These are phyloP conservation scores for Phytophthora cryptogea DNA, from an alignment of 352 stramenopile genomes.

Conservation along the genomic window DNA sequence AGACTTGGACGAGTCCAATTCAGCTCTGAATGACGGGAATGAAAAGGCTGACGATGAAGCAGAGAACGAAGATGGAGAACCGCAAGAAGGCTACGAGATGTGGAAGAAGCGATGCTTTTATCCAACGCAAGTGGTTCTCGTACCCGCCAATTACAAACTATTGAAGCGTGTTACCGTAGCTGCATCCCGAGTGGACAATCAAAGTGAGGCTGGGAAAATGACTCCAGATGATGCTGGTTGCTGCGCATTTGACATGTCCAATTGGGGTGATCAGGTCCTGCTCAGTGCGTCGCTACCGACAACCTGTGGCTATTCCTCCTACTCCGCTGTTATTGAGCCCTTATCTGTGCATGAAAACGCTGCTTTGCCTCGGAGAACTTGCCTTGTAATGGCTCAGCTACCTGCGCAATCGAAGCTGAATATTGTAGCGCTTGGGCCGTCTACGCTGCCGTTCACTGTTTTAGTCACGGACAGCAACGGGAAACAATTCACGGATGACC, in stretches of 20 bases:
- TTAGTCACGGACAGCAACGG: constrained; percentile 8
- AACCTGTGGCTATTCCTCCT: constrained; percentile 34
- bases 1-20: not conserved
- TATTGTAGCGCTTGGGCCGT: constrained; percentile 13
- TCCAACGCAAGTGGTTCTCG: constrained; percentile 40
- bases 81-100: constrained; percentile 4
- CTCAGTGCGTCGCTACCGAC: constrained; percentile 26
- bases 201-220: constrained; percentile 34
- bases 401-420: constrained; percentile 16
- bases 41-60: not conserved
- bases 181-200: constrained; percentile 43
- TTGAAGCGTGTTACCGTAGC: constrained; percentile 43
- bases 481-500: not conserved
- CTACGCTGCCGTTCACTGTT: not conserved
- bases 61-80: not conserved
- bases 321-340: constrained; percentile 41
- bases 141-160: constrained; percentile 39
- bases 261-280: constrained; percentile 58
- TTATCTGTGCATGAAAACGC: not conserved
- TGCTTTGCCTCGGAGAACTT: not conserved
- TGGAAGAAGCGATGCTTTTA: constrained; percentile 57
- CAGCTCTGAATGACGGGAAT: not conserved
- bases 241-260: constrained; percentile 63
- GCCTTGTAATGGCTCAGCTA: constrained; percentile 34
- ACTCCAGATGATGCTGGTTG: constrained; percentile 46